These are phyloP conservation scores for Scalesia atractyloides DNA, from an alignment of 129 eudicot genomes.

Conservation along the genomic window DNA sequence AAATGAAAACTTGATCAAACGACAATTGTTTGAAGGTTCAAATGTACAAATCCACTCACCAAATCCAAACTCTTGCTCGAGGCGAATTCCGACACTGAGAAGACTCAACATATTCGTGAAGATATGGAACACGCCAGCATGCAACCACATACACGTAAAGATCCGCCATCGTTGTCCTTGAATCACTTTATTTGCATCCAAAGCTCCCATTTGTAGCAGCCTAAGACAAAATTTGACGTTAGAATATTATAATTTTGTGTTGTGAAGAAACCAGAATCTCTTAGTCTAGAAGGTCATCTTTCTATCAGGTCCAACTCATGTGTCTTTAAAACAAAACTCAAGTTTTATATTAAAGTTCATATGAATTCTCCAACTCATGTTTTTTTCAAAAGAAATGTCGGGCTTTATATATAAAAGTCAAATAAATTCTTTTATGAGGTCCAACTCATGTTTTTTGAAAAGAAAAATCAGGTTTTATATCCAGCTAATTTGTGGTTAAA, in stretches of 20 bases:
- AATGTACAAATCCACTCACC: conserved; percentile 34
- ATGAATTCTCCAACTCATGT: no score
- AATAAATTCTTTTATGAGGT: no score
- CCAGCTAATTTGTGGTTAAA: no score
- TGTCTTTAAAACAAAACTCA: no score
- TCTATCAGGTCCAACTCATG: no score
- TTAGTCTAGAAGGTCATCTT: no score
- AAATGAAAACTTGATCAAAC: neutral
- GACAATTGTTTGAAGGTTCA: neutral
- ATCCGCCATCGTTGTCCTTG: conserved; percentile 61
- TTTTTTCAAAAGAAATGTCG: no score
- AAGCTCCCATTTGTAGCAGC: conserved; percentile 60
- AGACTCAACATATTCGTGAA: conserved; percentile 79
- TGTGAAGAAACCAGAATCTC: neutral
- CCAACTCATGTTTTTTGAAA: no score
- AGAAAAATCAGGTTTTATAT: no score
- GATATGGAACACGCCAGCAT: conserved; percentile 77
- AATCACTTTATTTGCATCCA: conserved; percentile 59
- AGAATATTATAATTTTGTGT: neutral
- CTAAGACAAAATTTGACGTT: conserved; percentile 26
- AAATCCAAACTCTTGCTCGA: conserved; percentile 87
- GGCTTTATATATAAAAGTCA: no score
- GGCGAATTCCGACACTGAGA: conserved; percentile 69
- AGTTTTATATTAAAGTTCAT: no score
- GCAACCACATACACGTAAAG: conserved; percentile 75